These are phyloP conservation scores for Microthyrium microscopicum DNA, from an alignment of 2,329 filamentous ascomycete species.

Conservation along the genomic window DNA sequence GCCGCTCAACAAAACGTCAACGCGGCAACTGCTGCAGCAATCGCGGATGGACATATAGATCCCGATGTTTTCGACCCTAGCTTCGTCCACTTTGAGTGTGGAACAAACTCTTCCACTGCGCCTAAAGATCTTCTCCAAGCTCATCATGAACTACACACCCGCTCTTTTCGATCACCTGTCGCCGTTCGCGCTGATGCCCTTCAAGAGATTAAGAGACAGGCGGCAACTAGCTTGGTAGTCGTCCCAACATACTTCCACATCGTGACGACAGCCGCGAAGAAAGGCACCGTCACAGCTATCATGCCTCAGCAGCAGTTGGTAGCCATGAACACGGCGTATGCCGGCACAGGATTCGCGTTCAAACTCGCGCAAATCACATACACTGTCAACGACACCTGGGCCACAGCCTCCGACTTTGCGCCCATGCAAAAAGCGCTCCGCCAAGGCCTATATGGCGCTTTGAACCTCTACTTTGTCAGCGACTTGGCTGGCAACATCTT, in stretches of 20 bases:
- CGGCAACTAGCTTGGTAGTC: not conserved
- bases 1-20: too few species aligned
- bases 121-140: too few species aligned
- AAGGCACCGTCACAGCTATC: not conserved
- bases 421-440: conserved; percentile 38
- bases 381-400: conserved; percentile 2
- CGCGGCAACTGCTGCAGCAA: too few species aligned
- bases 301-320: not conserved
- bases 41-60: too few species aligned
- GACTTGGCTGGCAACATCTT: conserved; percentile 31
- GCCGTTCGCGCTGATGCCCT: too few species aligned
- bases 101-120: too few species aligned
- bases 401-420: too few species aligned
- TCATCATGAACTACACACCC: too few species aligned
- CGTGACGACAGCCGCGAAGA: conserved; percentile 2
- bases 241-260: conserved; percentile 5
- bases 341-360: conserved; percentile 1
- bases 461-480: conserved; percentile 45
- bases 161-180: too few species aligned
- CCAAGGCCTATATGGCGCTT: conserved; percentile 33
- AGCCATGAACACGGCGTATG: conserved; percentile 2
- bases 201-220: too few species aligned
- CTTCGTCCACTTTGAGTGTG: too few species aligned
- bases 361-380: not conserved
- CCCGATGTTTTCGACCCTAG: too few species aligned